A percentile compares a stretch with the other conserved stretches of the same genome.
These are phyloP conservation scores for Hylodesmum podocarpum DNA, from an alignment of 306 rosid species.

Conservation along the genomic window DNA sequence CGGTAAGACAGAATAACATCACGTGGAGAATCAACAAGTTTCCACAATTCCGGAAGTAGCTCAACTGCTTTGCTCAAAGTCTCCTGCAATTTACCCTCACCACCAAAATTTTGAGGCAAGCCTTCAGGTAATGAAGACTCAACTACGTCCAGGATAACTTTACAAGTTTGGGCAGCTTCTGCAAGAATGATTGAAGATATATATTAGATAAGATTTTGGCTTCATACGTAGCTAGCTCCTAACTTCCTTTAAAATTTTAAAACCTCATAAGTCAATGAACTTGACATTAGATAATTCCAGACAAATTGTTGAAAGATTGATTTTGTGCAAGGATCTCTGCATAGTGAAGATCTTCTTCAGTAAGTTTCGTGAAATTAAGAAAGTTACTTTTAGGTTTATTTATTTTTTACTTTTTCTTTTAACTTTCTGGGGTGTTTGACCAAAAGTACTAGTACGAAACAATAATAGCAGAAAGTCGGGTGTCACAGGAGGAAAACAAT, in stretches of 20 bases:
- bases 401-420: background rate
- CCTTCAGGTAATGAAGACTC: constrained; percentile 89
- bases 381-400: background rate
- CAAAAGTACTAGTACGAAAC: background rate
- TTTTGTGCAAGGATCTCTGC: constrained; percentile 1
- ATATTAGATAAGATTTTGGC: constrained; percentile 29
- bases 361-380: background rate
- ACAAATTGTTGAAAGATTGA: background rate
- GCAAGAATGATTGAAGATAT: constrained; percentile 51
- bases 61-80: constrained; percentile 67
- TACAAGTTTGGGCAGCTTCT: constrained; percentile 94
- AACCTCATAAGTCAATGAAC: background rate
- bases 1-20: constrained; percentile 81
- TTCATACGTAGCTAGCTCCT: constrained; percentile 29
- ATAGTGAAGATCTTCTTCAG: constrained; percentile 8
- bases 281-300: background rate
- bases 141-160: constrained; percentile 75
- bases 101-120: constrained; percentile 70
- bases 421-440: background rate
- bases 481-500: background rate
- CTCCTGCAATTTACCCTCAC: constrained; percentile 93
- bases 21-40: constrained; percentile 66
- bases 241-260: background rate
- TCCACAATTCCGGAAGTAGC: constrained; percentile 94
- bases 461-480: background rate